Base-by-base conservation (phyloP, 2,329 filamentous ascomycete species). In the Magnaporthiopsis poae region DNA sequence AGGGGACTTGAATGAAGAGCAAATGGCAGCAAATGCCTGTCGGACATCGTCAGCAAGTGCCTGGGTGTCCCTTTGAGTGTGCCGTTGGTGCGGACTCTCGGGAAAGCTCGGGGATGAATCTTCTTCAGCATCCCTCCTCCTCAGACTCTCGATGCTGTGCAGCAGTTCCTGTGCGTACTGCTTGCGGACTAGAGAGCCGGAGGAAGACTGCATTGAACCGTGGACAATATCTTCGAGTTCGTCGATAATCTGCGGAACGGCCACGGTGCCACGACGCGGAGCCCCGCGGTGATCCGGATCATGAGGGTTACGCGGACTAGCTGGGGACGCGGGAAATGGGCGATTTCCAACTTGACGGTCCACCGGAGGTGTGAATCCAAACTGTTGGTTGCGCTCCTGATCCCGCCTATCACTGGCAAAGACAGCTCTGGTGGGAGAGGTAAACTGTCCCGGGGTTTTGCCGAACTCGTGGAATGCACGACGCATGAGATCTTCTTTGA, bases 111-210 rank as follows among this genome's bases (percentile, higher is more conserved):
- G 27, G 1, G 29, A 35, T 2, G 60, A 29, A 8, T 62, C 27
- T 11, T 31, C 27, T 11, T 31, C 8, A n/a, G 60, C 18, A 33
- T 15, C 29, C 60, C 33, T 62, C 18, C 33, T 33, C 29, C 15
- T 1, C 68, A 65, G 7, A 75, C 62, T 29, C 69, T 8, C 60
- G 15, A 62, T 31, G 29, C 60, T 68, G 62, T n/a, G 70, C 68
- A 31, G 8, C 18, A 62, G 31, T 12, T n/a, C 60, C 2, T 62
- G 31, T 8, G 18, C 60, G 15, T 62, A 62, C 9, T 62, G 15
- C 29, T 62, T 15, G 60, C 60, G 29, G 13, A 62, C 60, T 18
- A 33, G 2, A 33, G 60, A 62, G 7, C 25, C 33, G 18, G 60
- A 33, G 36, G 15, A 56, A 25, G 18, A n/a, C 21, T 25, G 15